phyloP scores from a whole-genome alignment of 805 yeast species.

The Yamadazyma nakazawae region DNA sequence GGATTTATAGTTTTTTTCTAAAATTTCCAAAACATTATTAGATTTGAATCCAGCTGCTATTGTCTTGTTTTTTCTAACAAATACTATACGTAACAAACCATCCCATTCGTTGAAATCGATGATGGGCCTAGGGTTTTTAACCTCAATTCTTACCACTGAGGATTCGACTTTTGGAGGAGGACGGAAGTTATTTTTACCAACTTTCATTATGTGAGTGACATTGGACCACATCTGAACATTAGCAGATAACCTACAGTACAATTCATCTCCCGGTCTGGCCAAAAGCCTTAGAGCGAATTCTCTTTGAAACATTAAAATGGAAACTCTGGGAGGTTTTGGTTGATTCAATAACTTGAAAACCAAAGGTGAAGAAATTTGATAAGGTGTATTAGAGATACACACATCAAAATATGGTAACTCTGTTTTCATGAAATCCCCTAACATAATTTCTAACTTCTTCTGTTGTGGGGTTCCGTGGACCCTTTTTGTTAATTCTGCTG shows the following conservation, averaged over 20 bases:
- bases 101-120: slow-evolving; percentile 97
- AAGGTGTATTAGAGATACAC: slow-evolving; percentile 96
- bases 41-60: slow-evolving; percentile 91
- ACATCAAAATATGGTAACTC: slow-evolving; percentile 93
- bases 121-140: slow-evolving; percentile 90
- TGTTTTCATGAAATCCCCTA: slow-evolving; percentile 95
- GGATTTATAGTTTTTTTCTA: slow-evolving; percentile 85
- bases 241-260: slow-evolving; percentile 90
- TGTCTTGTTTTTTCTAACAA: slow-evolving; percentile 91
- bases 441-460: slow-evolving; percentile 82
- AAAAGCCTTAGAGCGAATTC: slow-evolving; percentile 91
- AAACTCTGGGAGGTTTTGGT: slow-evolving; percentile 92
- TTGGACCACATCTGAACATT: slow-evolving; percentile 99
- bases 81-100: slow-evolving; percentile 85
- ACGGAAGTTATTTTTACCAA: slow-evolving; percentile 91
- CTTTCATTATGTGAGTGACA: slow-evolving; percentile 97
- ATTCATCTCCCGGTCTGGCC: slow-evolving; percentile 94
- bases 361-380: slow-evolving; percentile 94
- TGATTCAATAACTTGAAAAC: slow-evolving; percentile 88
- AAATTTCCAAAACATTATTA: slow-evolving; percentile 68
- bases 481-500: slow-evolving; percentile 95
- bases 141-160: slow-evolving; percentile 89
- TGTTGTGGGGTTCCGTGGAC: slow-evolving; percentile 96
- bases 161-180: slow-evolving; percentile 99
- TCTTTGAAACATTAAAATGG: slow-evolving; percentile 95